Base-by-base conservation (phyloP, 2,329 filamentous ascomycete genomes). In the Dactylellina drechsleri region DNA sequence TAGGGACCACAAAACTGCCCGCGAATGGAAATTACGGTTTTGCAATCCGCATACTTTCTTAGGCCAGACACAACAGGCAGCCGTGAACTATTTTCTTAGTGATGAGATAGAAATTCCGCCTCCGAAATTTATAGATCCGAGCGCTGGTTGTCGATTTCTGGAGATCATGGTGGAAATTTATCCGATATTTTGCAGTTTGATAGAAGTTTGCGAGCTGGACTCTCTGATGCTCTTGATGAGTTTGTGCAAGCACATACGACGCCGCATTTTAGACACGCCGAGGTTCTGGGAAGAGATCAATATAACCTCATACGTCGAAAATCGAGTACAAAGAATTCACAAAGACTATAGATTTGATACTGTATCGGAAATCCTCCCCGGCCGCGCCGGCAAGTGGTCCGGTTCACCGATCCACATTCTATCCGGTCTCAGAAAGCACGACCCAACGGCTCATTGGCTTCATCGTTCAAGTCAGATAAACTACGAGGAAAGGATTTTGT, bases 201-300 rank as follows among this genome's bases (percentile, higher is more conserved):
- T 75, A n/a, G 71, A 75, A 45, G 71, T 59, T 5, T 75, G 64
- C 53, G 71, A 75, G 23, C 15, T 75, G 10, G 71, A 75, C 36
- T 75, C 71, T 3, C 23, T 75, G 15, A 47, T 75, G 52, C 64
- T 75, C 13, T 52, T 75, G 36, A 75, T 75, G 71, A 54, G 71
- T 23, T 12, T 68, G n/a, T 75, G 64, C 59, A 68, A 52, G 18
- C 49, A 75, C 43, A 68, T 75, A 28, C 58, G 71, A 41, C 58
- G 59, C 4, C 58, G 59, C 8, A 75, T 75, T 20, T 50, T 75
- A 28, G 71, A 75, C 16, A 59, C 64, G 20, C 36, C 64, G 2
- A 68, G 40, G 28, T 75, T 75, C 31, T 75, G 71, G 71, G 62
- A 65, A 43, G 71, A 75, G 6, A 75, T 75, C 43, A 75, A 75